Evolutionary conservation across 768 basidiomycete species (phyloP).

Genomic region (Holtermanniella nyarrowii): DNA sequence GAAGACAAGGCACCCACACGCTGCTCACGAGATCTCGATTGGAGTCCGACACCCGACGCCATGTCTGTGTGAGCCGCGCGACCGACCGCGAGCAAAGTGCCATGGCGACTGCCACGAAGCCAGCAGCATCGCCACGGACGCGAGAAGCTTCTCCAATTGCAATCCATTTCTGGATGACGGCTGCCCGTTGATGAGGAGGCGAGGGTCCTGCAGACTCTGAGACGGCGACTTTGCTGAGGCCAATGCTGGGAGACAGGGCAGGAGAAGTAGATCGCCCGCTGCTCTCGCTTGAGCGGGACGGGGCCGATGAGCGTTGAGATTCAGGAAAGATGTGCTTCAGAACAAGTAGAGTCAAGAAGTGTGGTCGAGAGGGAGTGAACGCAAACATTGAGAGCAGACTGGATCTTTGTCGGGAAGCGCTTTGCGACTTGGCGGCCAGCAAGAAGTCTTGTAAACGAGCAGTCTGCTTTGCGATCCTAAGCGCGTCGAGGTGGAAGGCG

Average conservation of each 20-base stretch:
- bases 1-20: background rate
- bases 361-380: background rate
- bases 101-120: slow-evolving; percentile 1
- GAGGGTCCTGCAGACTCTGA: no score
- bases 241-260: background rate
- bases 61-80: background rate
- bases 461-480: background rate
- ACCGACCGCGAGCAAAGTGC: background rate
- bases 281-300: background rate
- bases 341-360: background rate
- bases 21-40: background rate
- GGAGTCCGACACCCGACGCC: background rate
- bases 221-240: no score
- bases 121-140: background rate
- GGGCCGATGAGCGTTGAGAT: background rate
- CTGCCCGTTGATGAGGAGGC: background rate
- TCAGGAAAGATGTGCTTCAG: background rate
- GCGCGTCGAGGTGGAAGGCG: background rate
- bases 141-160: background rate
- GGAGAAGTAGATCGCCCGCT: background rate
- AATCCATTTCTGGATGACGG: background rate
- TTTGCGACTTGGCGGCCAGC: background rate
- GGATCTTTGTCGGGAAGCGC: background rate
- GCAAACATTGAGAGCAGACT: background rate
- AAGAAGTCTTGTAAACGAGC: background rate